Conservation (phyloP, 2,329 filamentous ascomycete genomes). For the Colletotrichum paranaense region DNA sequence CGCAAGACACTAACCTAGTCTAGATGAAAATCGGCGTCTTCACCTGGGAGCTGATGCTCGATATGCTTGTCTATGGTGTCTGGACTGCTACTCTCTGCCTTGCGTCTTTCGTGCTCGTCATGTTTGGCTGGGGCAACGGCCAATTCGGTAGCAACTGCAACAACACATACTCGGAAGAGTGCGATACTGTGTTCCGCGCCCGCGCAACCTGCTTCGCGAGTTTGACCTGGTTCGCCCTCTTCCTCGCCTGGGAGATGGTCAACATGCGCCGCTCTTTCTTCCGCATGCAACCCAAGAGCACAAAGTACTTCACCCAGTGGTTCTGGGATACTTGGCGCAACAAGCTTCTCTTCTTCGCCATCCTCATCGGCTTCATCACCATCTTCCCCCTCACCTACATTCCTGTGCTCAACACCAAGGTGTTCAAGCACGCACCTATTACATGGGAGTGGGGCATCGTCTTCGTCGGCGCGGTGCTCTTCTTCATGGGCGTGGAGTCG, state of each 20-base stretch:
- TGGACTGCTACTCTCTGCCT: conserved; percentile 74
- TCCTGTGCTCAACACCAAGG: conserved; percentile 65
- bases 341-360: conserved; percentile 75
- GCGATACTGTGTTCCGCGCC: conserved; percentile 73
- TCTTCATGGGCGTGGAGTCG: conserved; percentile 66
- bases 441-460: conserved; percentile 72
- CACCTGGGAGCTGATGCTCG: conserved; percentile 71
- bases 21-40: conserved; percentile 67
- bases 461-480: conserved; percentile 64
- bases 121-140: conserved; percentile 61
- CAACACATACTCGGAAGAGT: conserved; percentile 60
- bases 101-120: conserved; percentile 61
- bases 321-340: conserved; percentile 75
- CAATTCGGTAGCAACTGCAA: conserved; percentile 72
- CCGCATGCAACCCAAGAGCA: conserved; percentile 74
- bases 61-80: conserved; percentile 74
- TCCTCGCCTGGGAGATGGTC: conserved; percentile 82
- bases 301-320: conserved; percentile 73
- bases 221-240: conserved; percentile 79
- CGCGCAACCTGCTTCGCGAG: conserved; percentile 79
- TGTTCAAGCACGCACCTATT: conserved; percentile 69
- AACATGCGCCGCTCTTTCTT: conserved; percentile 78
- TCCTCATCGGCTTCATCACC: conserved; percentile 57
- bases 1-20: neutral
- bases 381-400: conserved; percentile 67